These are phyloP conservation scores for Imleria badia DNA, from an alignment of 768 basidiomycete species.

Conservation along the genomic window DNA sequence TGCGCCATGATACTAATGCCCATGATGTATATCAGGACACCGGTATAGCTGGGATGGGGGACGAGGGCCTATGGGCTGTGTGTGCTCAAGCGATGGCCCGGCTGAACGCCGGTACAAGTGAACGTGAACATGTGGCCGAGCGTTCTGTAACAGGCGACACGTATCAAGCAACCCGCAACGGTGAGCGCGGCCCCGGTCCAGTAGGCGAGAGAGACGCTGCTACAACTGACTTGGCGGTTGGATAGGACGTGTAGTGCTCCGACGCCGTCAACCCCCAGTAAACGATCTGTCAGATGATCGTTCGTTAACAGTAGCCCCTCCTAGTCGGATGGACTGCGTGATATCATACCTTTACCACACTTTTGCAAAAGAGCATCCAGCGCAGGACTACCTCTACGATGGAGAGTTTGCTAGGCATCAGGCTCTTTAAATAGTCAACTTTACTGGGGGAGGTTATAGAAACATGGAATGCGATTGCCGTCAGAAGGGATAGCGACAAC, in stretches of 20 bases:
- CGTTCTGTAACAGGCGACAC: neutral
- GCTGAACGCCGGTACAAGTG: neutral
- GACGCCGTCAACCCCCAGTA: neutral
- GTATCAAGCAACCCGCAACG: neutral
- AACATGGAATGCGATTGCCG: neutral
- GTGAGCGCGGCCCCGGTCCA: neutral
- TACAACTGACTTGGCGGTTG: neutral
- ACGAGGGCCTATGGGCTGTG: neutral
- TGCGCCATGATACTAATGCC: conserved; percentile 2
- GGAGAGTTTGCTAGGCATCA: neutral
- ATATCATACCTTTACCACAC: neutral
- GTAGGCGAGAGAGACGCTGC: neutral
- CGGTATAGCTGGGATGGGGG: conserved; percentile 3
- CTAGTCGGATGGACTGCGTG: no score
- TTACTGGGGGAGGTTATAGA: neutral
- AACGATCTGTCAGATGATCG: neutral
- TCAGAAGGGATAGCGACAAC: neutral
- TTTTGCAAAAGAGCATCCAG: neutral
- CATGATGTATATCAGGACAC: neutral
- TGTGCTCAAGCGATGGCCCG: neutral
- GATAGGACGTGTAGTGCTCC: neutral
- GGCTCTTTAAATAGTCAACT: neutral
- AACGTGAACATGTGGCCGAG: conserved; percentile 2
- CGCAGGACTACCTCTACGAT: neutral
- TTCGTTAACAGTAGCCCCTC: neutral